Conservation (phyloP, 108 stramenopile species). For the Fistulifera solaris region DNA sequence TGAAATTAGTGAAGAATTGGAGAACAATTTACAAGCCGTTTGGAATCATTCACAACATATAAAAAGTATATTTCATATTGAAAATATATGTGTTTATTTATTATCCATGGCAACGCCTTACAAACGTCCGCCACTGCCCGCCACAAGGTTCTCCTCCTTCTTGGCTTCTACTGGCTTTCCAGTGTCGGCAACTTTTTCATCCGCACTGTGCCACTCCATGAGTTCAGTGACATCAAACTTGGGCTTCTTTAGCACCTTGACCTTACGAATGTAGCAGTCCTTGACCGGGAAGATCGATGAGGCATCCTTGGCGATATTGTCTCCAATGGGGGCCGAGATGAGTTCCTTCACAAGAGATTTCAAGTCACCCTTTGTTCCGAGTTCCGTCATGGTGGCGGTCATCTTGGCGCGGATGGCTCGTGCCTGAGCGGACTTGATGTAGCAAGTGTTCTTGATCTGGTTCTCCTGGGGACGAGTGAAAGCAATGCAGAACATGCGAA, state of each 20-base stretch:
- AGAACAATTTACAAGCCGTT: too few relatives aligned
- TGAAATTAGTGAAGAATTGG: too few relatives aligned
- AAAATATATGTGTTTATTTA: too few relatives aligned
- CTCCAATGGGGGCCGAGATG: conserved; percentile 88
- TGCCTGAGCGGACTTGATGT: conserved; percentile 94
- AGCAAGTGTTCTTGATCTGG: conserved; percentile 96
- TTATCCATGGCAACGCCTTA: conserved; percentile 9
- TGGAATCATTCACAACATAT: too few relatives aligned
- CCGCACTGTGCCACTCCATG: conserved; percentile 99
- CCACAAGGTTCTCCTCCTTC: conserved; percentile 54
- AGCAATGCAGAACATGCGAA: conserved; percentile 98
- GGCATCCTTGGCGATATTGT: conserved; percentile 84
- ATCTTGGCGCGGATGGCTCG: conserved; percentile 97
- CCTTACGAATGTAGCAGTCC: conserved; percentile 99
- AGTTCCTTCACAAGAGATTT: conserved; percentile 97
- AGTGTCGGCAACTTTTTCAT: conserved; percentile 73
- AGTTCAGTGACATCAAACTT: conserved; percentile 99
- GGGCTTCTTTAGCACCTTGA: conserved; percentile 99
- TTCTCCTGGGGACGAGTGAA: conserved; percentile 96
- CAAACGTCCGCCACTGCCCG: conserved; percentile 88
- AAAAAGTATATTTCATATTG: too few relatives aligned
- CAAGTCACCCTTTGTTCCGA: conserved; percentile 97
- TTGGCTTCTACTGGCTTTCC: conserved; percentile 66
- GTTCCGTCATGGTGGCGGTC: conserved; percentile 89
- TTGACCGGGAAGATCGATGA: conserved; percentile 95